Conservation (phyloP, 345 rosid species). For the Xanthoceras sorbifolium region DNA sequence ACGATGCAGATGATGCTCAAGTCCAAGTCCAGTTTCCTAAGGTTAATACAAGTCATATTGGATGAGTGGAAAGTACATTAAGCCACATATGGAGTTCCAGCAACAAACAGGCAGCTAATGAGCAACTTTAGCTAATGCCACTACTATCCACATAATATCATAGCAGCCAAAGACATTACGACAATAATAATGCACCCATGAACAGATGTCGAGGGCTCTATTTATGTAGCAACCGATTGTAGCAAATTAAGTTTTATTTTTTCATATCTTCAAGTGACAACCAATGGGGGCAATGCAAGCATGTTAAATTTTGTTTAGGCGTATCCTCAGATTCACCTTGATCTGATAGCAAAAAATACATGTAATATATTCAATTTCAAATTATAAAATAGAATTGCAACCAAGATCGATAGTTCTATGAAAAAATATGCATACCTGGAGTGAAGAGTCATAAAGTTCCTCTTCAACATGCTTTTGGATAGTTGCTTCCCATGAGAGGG, state of each 20-base stretch:
- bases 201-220: not conserved
- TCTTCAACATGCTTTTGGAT: slow-evolving; percentile 86
- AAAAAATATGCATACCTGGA: slow-evolving; percentile 49
- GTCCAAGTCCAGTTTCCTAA: slow-evolving; percentile 84
- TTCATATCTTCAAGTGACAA: not conserved
- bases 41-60: slow-evolving; percentile 19
- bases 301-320: not conserved
- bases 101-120: slow-evolving; percentile 5
- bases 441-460: slow-evolving; percentile 77
- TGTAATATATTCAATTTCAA: slow-evolving; percentile 11
- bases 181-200: not conserved
- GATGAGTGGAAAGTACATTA: not conserved
- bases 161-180: not conserved
- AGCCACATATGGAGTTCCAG: not conserved
- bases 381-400: slow-evolving; percentile 16
- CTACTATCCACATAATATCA: not conserved
- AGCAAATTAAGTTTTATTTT: not conserved
- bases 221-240: not conserved
- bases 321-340: not conserved
- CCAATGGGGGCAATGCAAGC: slow-evolving; percentile 1
- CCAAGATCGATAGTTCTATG: not conserved
- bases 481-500: slow-evolving; percentile 91
- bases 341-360: not conserved
- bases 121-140: not conserved
- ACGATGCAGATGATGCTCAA: slow-evolving; percentile 94